phyloP scores from a whole-genome alignment of 495 filamentous ascomycete genomes.

The Geopyxis carbonaria region DNA sequence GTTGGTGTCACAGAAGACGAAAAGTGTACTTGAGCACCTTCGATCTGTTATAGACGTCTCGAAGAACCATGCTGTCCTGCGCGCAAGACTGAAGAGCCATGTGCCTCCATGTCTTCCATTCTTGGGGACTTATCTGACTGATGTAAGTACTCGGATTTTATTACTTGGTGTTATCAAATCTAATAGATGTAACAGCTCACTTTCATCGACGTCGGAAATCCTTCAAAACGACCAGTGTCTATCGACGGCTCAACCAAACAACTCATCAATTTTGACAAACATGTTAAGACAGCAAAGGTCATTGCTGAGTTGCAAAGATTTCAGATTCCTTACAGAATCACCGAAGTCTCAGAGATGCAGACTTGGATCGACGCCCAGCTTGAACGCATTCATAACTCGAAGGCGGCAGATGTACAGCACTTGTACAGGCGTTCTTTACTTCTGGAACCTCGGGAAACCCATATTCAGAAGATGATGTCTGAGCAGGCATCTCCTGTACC shows the following conservation, averaged over 20 bases:
- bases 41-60: slow-evolving; percentile 71
- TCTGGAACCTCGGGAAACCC: slow-evolving; percentile 63
- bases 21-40: slow-evolving; percentile 56
- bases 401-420: slow-evolving; percentile 63
- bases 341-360: slow-evolving; percentile 75
- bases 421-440: slow-evolving; percentile 76
- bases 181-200: slow-evolving; percentile 37
- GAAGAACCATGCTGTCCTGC: slow-evolving; percentile 82
- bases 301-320: slow-evolving; percentile 94
- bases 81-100: slow-evolving; percentile 68
- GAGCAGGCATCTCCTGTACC: slow-evolving; percentile 8
- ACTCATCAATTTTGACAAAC: slow-evolving; percentile 97
- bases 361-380: slow-evolving; percentile 84
- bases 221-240: slow-evolving; percentile 49
- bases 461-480: slow-evolving; percentile 30
- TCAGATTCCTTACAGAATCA: slow-evolving; percentile 82
- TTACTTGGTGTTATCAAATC: not conserved
- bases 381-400: slow-evolving; percentile 57
- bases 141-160: slow-evolving; percentile 30
- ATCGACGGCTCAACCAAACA: slow-evolving; percentile 32
- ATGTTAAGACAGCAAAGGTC: slow-evolving; percentile 82
- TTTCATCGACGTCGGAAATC: slow-evolving; percentile 86
- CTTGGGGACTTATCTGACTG: slow-evolving; percentile 90
- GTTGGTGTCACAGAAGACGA: slow-evolving; percentile 67
- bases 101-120: slow-evolving; percentile 91